phyloP scores from a whole-genome alignment of 73 alveolate genomes.

The Paramecium sonneborni region DNA sequence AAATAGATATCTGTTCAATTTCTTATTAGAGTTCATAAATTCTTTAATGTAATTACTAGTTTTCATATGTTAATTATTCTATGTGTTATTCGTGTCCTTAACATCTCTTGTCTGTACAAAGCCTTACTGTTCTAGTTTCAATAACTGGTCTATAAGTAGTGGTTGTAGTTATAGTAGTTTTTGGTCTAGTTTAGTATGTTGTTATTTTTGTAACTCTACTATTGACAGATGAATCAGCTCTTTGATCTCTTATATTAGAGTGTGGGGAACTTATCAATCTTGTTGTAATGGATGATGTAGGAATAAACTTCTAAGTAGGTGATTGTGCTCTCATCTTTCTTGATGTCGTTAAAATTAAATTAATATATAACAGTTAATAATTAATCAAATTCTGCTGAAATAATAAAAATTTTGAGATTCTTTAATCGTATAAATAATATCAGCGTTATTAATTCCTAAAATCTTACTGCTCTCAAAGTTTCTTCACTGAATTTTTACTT shows the following conservation, averaged over 20 bases:
- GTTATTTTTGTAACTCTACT: conserved; percentile 43
- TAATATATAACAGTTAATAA: neutral
- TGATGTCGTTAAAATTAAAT: neutral
- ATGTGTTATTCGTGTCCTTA: conserved; percentile 27
- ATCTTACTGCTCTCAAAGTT: no score
- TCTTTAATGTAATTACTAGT: neutral
- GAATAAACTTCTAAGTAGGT: neutral
- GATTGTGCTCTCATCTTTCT: conserved; percentile 32
- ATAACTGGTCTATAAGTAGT: conserved; percentile 55
- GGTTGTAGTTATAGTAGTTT: conserved; percentile 36
- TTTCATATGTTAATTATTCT: neutral
- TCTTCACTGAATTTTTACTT: no score
- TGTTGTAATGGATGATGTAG: neutral
- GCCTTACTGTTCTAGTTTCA: conserved; percentile 53
- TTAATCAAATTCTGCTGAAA: neutral
- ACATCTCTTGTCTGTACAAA: conserved; percentile 45
- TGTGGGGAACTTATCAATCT: conserved; percentile 37
- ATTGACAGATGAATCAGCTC: conserved; percentile 29
- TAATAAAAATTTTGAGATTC: neutral
- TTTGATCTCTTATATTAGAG: conserved; percentile 11
- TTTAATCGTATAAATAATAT: no score
- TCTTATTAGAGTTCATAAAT: neutral
- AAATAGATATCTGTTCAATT: neutral
- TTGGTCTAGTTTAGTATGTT: conserved; percentile 9
- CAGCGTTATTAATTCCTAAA: no score